Conservation (phyloP, 164 flowering plant genomes). For the Santalum album region DNA sequence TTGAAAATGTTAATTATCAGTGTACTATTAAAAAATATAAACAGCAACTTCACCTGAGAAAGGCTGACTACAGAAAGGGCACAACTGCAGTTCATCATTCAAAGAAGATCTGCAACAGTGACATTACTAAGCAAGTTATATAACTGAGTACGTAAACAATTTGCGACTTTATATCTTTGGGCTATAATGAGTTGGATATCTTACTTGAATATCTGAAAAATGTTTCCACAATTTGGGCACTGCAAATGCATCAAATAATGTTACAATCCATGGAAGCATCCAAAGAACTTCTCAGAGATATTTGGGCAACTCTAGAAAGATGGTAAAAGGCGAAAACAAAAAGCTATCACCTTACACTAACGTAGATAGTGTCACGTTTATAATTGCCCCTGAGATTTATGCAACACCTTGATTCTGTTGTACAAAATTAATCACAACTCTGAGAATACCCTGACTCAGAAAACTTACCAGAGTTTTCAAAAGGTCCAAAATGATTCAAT, state of each 20-base stretch:
- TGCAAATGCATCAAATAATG: slow-evolving; percentile 32
- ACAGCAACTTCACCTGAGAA: slow-evolving; percentile 84
- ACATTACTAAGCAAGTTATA: background rate
- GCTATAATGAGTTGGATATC: slow-evolving; percentile 6
- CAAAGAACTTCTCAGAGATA: too few species aligned
- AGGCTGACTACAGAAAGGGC: slow-evolving; percentile 86
- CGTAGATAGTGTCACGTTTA: too few species aligned
- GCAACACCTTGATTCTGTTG: too few species aligned
- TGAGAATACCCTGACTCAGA: too few species aligned
- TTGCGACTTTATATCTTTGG: too few species aligned
- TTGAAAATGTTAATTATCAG: background rate
- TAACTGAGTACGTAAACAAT: background rate
- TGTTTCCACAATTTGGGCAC: slow-evolving; percentile 97
- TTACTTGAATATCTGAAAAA: slow-evolving; percentile 86
- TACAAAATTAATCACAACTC: too few species aligned
- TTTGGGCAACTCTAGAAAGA: too few species aligned
- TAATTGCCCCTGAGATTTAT: too few species aligned
- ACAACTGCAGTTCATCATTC: slow-evolving; percentile 61
- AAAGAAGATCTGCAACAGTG: slow-evolving; percentile 50
- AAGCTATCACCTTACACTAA: too few species aligned
- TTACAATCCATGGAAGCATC: slow-evolving; percentile 1
- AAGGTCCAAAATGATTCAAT: too few species aligned
- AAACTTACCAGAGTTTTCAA: too few species aligned
- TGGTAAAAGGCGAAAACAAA: too few species aligned
- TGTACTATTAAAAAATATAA: background rate